phyloP scores from a whole-genome alignment of 306 rosid genomes.

The Corylus heterophylla region DNA sequence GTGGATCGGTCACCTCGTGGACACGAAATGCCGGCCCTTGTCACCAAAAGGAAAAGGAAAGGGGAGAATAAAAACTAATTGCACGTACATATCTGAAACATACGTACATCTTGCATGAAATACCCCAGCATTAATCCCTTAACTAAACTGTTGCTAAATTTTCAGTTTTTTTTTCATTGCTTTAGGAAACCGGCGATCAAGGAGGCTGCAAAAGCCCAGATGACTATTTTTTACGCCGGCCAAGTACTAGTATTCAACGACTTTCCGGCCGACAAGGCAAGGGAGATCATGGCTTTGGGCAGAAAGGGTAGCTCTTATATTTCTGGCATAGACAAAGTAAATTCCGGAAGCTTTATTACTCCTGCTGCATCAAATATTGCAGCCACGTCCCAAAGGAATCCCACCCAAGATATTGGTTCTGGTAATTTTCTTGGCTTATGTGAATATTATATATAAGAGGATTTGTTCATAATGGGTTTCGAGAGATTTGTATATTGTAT shows the following conservation, averaged over 20 bases:
- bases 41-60: too few relatives aligned
- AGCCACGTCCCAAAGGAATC: slow-evolving; percentile 21
- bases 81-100: too few relatives aligned
- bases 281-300: slow-evolving; percentile 70
- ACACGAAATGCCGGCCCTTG: too few relatives aligned
- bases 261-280: slow-evolving; percentile 54
- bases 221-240: slow-evolving; percentile 77
- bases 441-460: background rate
- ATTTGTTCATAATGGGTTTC: background rate
- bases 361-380: slow-evolving; percentile 26
- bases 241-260: slow-evolving; percentile 65
- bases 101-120: too few relatives aligned
- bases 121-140: background rate
- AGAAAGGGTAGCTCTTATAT: slow-evolving; percentile 46
- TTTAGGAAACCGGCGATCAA: slow-evolving; percentile 29
- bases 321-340: slow-evolving; percentile 13
- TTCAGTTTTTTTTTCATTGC: background rate
- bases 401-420: slow-evolving; percentile 33
- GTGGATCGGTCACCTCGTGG: too few relatives aligned
- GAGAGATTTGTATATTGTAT: background rate
- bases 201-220: slow-evolving; percentile 45
- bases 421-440: slow-evolving; percentile 29
- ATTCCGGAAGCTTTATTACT: slow-evolving; percentile 13
- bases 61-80: too few relatives aligned
- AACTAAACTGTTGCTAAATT: background rate